Evolutionary conservation across 2,329 filamentous ascomycete species (phyloP).

Genomic region (Gnomoniopsis sp.): DNA sequence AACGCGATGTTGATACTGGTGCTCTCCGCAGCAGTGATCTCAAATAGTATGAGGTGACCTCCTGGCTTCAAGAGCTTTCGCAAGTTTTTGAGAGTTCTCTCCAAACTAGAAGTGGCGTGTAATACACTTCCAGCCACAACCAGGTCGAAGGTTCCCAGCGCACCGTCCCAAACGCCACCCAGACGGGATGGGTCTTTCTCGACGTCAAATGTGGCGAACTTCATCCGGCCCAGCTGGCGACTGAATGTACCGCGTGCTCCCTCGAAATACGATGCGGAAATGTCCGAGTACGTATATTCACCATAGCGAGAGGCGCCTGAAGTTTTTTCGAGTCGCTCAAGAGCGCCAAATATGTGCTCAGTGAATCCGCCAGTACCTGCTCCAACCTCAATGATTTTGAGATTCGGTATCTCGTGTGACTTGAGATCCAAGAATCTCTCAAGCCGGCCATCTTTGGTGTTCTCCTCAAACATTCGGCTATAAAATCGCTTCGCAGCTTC

Average conservation of each 20-base stretch:
- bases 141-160: background rate
- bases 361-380: background rate
- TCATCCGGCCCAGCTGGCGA: background rate
- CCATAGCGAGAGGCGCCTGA: background rate
- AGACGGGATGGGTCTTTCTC: background rate
- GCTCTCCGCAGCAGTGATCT: background rate
- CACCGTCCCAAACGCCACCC: background rate
- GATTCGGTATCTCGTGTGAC: background rate
- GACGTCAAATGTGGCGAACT: background rate
- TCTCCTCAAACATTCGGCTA: background rate
- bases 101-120: background rate
- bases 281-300: background rate
- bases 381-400: background rate
- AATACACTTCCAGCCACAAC: background rate
- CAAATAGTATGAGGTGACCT: background rate
- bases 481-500: background rate
- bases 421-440: background rate
- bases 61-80: background rate
- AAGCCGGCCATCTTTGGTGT: background rate
- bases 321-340: background rate
- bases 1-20: background rate
- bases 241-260: background rate
- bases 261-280: background rate
- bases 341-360: background rate
- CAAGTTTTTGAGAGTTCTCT: background rate